These are phyloP conservation scores for Insectozyma bohioensis DNA, from an alignment of 1,139 yeast species.

Conservation along the genomic window DNA sequence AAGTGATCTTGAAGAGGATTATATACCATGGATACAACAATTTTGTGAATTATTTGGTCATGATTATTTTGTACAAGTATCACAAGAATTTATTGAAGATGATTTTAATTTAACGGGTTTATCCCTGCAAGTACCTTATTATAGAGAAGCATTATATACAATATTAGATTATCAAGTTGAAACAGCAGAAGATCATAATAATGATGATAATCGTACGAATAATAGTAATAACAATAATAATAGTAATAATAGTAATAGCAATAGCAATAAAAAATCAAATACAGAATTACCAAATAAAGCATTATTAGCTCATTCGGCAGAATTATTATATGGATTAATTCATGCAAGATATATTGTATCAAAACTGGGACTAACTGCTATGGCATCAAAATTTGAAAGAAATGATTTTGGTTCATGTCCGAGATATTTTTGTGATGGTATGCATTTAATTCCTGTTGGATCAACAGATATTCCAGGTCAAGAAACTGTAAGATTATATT, in stretches of 20 bases:
- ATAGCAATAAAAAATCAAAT: conserved; percentile 7
- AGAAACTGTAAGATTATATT: conserved; percentile 87
- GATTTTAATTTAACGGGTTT: conserved; percentile 94
- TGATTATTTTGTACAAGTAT: conserved; percentile 90
- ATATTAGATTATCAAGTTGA: conserved; percentile 79
- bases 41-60: conserved; percentile 88
- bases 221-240: conserved; percentile 1
- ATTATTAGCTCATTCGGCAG: conserved; percentile 85
- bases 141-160: conserved; percentile 87
- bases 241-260: conserved; percentile 1
- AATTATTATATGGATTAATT: conserved; percentile 84
- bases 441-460: conserved; percentile 90
- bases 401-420: conserved; percentile 93
- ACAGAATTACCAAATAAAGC: conserved; percentile 66
- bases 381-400: conserved; percentile 94
- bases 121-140: conserved; percentile 81
- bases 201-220: conserved; percentile 10
- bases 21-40: conserved; percentile 86
- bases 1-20: conserved; percentile 54
- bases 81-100: conserved; percentile 92
- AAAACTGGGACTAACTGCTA: conserved; percentile 84
- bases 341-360: conserved; percentile 91
- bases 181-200: conserved; percentile 53
- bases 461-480: conserved; percentile 87
- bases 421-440: conserved; percentile 86